Percentiles rank a stretch among this genome's conserved stretches.
phyloP scores from a whole-genome alignment of 176 grass and related monocot species.

The Cymbopogon citratus region DNA sequence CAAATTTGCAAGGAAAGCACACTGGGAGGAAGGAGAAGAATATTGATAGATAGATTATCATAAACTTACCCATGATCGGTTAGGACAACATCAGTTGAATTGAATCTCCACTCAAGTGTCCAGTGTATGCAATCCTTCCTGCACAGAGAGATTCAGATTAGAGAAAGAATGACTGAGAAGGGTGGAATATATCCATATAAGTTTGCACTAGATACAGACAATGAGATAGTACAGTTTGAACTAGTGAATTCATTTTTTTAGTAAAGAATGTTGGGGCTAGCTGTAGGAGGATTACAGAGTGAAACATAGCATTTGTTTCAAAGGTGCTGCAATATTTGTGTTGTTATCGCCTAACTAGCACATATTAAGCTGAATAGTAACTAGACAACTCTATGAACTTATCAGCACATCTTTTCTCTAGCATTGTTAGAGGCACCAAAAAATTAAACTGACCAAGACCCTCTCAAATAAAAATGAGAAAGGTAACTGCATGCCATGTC shows the following conservation, averaged over 20 bases:
- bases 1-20: background rate
- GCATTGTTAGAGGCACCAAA: background rate
- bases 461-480: background rate
- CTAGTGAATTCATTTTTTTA: background rate
- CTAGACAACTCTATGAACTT: background rate
- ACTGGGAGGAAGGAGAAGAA: background rate
- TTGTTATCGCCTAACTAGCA: background rate
- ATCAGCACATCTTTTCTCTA: background rate
- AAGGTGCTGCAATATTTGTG: background rate
- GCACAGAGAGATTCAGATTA: conserved; percentile 25
- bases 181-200: background rate
- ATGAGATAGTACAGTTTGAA: background rate
- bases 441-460: background rate
- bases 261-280: background rate
- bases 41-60: background rate
- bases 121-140: conserved; percentile 78
- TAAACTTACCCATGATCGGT: conserved; percentile 74
- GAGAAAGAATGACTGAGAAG: background rate
- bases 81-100: conserved; percentile 53
- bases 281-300: background rate
- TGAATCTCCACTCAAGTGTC: conserved; percentile 86
- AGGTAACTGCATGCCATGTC: background rate
- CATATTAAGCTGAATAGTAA: background rate
- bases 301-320: background rate
- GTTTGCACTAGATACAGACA: background rate